phyloP scores from a whole-genome alignment of 768 basidiomycete species.

The Botryobasidium botryosum region DNA sequence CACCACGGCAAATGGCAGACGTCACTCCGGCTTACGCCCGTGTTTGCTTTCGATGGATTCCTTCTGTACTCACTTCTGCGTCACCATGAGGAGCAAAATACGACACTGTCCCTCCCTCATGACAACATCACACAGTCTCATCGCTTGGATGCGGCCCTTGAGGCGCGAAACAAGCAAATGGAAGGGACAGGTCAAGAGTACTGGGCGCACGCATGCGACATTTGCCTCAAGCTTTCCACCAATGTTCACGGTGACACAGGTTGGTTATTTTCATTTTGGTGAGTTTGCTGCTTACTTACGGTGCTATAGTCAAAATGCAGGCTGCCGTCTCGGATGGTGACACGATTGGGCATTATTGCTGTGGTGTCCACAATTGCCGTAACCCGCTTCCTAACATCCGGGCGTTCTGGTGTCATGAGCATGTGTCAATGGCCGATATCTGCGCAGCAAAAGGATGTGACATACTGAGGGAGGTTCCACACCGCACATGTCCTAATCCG shows the following conservation, averaged over 20 bases:
- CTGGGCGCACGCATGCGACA: background rate
- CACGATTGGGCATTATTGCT: constrained; percentile 21
- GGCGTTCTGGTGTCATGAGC: constrained; percentile 12
- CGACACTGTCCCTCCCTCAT: background rate
- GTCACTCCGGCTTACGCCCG: too few species aligned
- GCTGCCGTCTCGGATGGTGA: constrained; percentile 20
- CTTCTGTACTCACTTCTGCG: background rate
- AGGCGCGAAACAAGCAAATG: background rate
- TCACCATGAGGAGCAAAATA: background rate
- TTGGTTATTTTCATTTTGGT: too few species aligned
- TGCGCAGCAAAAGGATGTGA: constrained; percentile 13
- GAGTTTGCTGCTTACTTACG: too few species aligned
- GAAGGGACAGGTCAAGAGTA: background rate
- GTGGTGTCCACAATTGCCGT: constrained; percentile 19
- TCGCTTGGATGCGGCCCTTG: background rate
- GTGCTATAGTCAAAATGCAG: too few species aligned
- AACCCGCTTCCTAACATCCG: constrained; percentile 9
- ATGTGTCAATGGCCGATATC: constrained; percentile 3
- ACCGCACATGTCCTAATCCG: constrained; percentile 13
- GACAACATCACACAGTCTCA: background rate
- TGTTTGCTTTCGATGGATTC: too few species aligned
- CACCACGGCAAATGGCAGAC: too few species aligned
- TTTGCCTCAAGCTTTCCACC: too few species aligned
- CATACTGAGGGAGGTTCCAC: background rate
- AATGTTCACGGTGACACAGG: too few species aligned